Base-by-base conservation (phyloP, 108 stramenopile genomes). In the Cylindrotheca closterium region DNA sequence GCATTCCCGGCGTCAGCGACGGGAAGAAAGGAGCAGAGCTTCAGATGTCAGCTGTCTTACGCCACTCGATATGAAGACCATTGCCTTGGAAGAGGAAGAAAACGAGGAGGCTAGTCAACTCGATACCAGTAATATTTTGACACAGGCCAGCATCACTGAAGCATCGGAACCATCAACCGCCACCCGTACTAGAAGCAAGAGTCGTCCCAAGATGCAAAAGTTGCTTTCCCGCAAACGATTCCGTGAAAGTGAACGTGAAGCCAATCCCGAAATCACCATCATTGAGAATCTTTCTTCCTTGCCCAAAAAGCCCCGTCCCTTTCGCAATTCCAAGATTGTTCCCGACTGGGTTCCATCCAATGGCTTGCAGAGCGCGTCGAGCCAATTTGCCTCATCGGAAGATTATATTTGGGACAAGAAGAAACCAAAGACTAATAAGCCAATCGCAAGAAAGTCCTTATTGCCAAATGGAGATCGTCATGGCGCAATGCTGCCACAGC, bases 271-370 rank as follows among this genome's bases (percentile, higher is more conserved):
- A 42, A 42, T 42, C 15, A 10, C 15, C 10, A 15, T 10, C 7
- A 42, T 42, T 42, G 37, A 15, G 15, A 15, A 10, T 42, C 7
- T 42, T 15, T 15, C 37, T 10, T 10, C 37, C 37, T 42, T 15
- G 15, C 7, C 15, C 7, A 42, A 42, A 42, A 42, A 15, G 37
- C 37, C 37, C 15, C 37, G 37, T 42, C 37, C 37, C 37, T 42
- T 42, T 15, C 37, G 37, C 7, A 42, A 42, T 15, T 42, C 60
- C 2, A 62, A 62, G 27, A 47, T 47, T 19, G 60, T 62, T 30
- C 26, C 60, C 10, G 60, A 62, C 48, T 62, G 60, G 60, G 60
- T 62, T 19, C 60, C 60, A 49, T 62, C 60, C 12, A 62, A 62
- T 29, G 26, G 8, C 3, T 12, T 62, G 8, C 46, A 62, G 25